phyloP scores from a whole-genome alignment of 345 rosid species.

The Arabidopsis arenosa region DNA sequence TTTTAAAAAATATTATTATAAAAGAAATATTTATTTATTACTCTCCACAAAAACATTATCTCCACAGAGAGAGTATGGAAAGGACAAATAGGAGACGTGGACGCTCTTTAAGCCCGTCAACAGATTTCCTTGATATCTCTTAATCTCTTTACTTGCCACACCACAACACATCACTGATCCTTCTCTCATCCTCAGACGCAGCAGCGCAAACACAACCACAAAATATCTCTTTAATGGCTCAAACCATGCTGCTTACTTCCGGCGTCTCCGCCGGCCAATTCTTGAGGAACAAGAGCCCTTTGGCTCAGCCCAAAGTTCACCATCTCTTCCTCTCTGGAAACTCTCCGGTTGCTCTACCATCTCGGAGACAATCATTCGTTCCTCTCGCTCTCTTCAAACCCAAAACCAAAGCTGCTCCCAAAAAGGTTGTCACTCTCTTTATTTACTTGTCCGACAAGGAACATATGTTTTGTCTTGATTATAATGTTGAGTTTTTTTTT shows the following conservation, averaged over 20 bases:
- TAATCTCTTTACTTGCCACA: slow-evolving; percentile 41
- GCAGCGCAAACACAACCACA: slow-evolving; percentile 24
- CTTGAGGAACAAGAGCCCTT: slow-evolving; percentile 55
- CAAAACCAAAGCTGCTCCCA: slow-evolving; percentile 78
- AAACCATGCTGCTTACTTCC: slow-evolving; percentile 78
- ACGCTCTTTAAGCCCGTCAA: slow-evolving; percentile 56
- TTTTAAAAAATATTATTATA: neutral
- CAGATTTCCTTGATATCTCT: slow-evolving; percentile 41
- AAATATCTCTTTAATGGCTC: slow-evolving; percentile 60
- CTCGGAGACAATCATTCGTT: slow-evolving; percentile 45
- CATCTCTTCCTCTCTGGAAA: slow-evolving; percentile 52
- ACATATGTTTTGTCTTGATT: neutral
- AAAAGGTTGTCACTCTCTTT: slow-evolving; percentile 53
- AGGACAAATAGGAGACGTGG: slow-evolving; percentile 59
- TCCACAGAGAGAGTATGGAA: slow-evolving; percentile 5
- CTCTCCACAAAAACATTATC: slow-evolving; percentile 47
- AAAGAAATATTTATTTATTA: neutral
- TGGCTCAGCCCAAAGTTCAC: slow-evolving; percentile 59
- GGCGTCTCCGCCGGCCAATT: slow-evolving; percentile 61
- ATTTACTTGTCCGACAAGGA: neutral
- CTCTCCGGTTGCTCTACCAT: slow-evolving; percentile 33
- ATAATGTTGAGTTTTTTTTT: neutral
- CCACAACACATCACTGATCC: slow-evolving; percentile 46
- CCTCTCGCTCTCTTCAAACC: slow-evolving; percentile 81
- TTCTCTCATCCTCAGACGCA: slow-evolving; percentile 5